Evolutionary conservation across 345 rosid genomes (phyloP).

Genomic region (Euphorbia peplus): DNA sequence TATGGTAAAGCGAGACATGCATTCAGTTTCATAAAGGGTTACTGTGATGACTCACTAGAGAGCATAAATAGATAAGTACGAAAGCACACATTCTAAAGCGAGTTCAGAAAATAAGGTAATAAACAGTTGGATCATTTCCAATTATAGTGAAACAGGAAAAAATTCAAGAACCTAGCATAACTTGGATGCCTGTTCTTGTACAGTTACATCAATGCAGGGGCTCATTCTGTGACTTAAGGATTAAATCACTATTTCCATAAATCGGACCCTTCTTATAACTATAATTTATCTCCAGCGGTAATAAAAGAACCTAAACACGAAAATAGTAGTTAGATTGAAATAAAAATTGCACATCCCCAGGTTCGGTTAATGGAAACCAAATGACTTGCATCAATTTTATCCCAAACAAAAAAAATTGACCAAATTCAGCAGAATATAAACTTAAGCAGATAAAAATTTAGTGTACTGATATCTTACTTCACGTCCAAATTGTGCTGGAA

Average conservation of each 20-base stretch:
- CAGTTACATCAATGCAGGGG: neutral
- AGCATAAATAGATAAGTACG: neutral
- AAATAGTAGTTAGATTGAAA: neutral
- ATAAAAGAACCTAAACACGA: neutral
- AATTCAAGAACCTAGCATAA: neutral
- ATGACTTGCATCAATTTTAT: neutral
- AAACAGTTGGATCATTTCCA: neutral
- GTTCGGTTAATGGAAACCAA: neutral
- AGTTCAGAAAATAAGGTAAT: neutral
- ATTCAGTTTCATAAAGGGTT: neutral
- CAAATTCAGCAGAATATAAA: neutral
- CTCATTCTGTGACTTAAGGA: neutral
- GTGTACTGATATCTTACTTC: slow-evolving; percentile 45
- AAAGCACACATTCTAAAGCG: neutral
- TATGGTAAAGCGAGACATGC: neutral
- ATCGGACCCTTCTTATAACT: neutral
- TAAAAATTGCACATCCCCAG: neutral
- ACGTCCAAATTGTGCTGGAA: slow-evolving; percentile 89
- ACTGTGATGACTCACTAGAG: neutral
- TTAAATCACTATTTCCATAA: neutral
- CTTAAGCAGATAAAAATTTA: neutral
- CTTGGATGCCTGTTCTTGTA: neutral
- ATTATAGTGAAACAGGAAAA: neutral
- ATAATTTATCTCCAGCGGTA: neutral
- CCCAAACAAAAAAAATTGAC: neutral